Conservation (phyloP, 2,329 filamentous ascomycete genomes). For the Ustulina deusta region DNA sequence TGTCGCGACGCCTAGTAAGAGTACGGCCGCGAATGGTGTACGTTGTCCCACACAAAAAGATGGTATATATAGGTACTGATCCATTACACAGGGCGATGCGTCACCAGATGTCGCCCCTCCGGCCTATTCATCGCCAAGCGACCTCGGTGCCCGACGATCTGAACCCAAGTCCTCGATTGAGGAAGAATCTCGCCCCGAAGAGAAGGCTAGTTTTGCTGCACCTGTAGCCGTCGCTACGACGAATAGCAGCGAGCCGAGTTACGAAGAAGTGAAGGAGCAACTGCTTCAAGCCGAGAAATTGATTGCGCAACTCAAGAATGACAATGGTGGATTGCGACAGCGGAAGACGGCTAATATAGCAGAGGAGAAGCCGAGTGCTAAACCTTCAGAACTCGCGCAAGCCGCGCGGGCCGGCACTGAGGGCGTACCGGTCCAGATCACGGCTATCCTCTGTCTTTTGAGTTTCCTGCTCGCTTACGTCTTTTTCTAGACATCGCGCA, state of each 20-base stretch:
- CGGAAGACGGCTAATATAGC: conserved; percentile 74
- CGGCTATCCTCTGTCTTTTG: conserved; percentile 84
- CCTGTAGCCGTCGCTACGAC: conserved; percentile 62
- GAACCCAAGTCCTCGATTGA: conserved; percentile 48
- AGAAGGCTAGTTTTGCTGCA: conserved; percentile 50
- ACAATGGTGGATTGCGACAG: conserved; percentile 78
- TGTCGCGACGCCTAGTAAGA: conserved; percentile 57
- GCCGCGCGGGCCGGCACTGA: conserved; percentile 68
- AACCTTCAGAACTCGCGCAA: conserved; percentile 62
- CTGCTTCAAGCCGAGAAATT: conserved; percentile 80
- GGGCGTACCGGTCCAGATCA: conserved; percentile 88
- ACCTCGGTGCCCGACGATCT: conserved; percentile 52
- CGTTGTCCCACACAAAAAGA: conserved; percentile 22
- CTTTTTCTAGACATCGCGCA: conserved; percentile 76
- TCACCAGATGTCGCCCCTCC: conserved; percentile 60
- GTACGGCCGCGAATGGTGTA: conserved; percentile 57
- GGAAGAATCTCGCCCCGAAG: conserved; percentile 47
- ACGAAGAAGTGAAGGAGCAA: conserved; percentile 76
- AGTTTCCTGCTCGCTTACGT: conserved; percentile 96
- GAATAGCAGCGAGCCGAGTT: conserved; percentile 56
- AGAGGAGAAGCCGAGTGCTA: conserved; percentile 58
- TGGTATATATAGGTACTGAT: conserved; percentile 21
- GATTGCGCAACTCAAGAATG: conserved; percentile 76
- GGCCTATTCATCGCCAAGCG: conserved; percentile 60
- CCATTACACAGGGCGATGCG: conserved; percentile 50